phyloP scores from a whole-genome alignment of 345 rosid genomes.

The Eucalyptus curtisii region DNA sequence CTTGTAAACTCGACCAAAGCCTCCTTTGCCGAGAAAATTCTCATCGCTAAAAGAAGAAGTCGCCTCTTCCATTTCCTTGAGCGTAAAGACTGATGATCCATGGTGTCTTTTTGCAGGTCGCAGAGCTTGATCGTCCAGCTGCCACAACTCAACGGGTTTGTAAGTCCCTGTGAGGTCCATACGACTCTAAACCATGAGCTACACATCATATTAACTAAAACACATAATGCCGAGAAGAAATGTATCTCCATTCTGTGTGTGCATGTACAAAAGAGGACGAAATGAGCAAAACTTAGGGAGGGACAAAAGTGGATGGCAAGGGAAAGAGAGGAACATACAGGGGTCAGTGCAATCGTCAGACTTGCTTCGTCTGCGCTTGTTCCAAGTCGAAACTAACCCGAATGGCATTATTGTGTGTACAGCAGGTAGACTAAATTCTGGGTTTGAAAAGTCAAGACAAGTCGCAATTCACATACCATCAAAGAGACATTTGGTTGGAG shows the following conservation, averaged over 20 bases:
- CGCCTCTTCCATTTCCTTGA: conserved; percentile 90
- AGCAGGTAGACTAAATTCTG: neutral
- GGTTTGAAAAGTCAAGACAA: neutral
- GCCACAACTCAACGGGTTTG: conserved; percentile 59
- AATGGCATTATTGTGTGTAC: conserved; percentile 44
- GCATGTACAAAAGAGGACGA: neutral
- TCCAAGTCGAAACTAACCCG: conserved; percentile 84
- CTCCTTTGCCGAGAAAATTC: conserved; percentile 76
- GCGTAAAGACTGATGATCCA: conserved; percentile 71
- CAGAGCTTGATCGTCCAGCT: conserved; percentile 43
- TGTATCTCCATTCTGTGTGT: neutral
- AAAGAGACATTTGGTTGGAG: neutral
- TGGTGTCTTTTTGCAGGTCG: conserved; percentile 31
- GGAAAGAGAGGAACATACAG: conserved; percentile 16
- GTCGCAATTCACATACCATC: neutral
- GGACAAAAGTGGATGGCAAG: neutral
- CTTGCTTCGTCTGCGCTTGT: conserved; percentile 88
- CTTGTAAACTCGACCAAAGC: conserved; percentile 81
- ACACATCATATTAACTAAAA: neutral
- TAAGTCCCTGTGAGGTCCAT: conserved; percentile 47
- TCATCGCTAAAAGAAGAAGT: conserved; percentile 62
- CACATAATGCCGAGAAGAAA: neutral
- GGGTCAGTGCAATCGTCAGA: conserved; percentile 68
- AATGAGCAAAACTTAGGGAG: neutral
- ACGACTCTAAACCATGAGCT: neutral